Base-by-base conservation (phyloP, 495 filamentous ascomycete species). In the Cercophora samala region DNA sequence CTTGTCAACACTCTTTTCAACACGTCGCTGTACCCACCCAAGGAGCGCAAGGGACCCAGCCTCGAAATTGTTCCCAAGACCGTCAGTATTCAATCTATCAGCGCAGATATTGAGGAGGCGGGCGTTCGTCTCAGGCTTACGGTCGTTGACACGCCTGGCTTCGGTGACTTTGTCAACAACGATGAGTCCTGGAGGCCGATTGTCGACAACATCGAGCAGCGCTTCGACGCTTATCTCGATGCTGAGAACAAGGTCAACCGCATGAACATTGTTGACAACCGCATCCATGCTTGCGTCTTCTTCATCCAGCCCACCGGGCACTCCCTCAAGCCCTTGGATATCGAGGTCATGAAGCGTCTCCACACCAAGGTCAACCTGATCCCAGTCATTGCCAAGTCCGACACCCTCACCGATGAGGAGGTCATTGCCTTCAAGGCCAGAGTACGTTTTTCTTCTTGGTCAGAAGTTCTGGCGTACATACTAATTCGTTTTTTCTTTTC, bases 281-380 rank as follows among this genome's bases (percentile, higher is more conserved):
- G 95, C 73, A 92, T 99, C 66, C 95, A 99, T 74, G 94, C 95
- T 25, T 97, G 95, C 74, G 95, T 99, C 60, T 99, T 97, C 87
- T 99, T 99, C 84, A 97, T 99, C 73, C 95, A 99, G 82, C 95
- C 95, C 64, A 99, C 95, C 53, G 95, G 95, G 62, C 95, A 99
- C 85, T 95, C 96, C n/a, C 84, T 99, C 75, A 99, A 99, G 90
- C 96, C 96, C 62, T 82, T 99, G 71, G 95, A 99, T 75, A 97
- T 98, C 69, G 95, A 99, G 83, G 95, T 99, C 69, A 99, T 99
- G 95, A 91, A 92, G 80, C 89, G 96, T 74, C 85, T 99, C 59
- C 95, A 99, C 83, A 98, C 95, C 88, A 99, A 98, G 87, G 95
- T 99, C 87, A 99, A 99, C 86, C 83, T 99, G 79, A 99, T 99